These are phyloP conservation scores for Hemerocallis citrina DNA, from an alignment of 106 monocot genomes.

Conservation along the genomic window DNA sequence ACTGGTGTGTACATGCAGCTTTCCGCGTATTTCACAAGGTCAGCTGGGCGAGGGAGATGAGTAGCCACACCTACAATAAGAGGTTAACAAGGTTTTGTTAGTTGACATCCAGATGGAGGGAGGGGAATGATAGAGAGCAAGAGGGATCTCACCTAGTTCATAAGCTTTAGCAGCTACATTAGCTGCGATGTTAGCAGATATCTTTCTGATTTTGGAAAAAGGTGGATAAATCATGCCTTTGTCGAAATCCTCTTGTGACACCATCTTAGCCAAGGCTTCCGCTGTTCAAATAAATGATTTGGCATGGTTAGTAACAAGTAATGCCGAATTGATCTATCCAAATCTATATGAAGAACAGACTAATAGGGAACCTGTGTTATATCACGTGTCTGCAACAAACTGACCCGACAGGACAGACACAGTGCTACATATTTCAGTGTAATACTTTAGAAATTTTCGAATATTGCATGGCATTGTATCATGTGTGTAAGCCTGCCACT, in stretches of 20 bases:
- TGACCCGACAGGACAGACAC: too few relatives aligned
- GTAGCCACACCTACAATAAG: constrained; percentile 51
- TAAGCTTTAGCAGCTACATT: constrained; percentile 91
- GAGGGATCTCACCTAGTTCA: constrained; percentile 55
- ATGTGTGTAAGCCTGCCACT: too few relatives aligned
- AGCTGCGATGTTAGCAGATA: constrained; percentile 89
- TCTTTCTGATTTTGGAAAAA: constrained; percentile 82
- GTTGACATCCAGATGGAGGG: background rate
- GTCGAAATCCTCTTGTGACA: constrained; percentile 56
- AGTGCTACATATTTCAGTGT: too few relatives aligned
- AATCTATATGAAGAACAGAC: too few relatives aligned
- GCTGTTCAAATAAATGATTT: too few relatives aligned
- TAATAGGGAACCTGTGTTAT: too few relatives aligned
- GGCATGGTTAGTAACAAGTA: too few relatives aligned
- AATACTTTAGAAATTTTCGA: too few relatives aligned
- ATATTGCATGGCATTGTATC: too few relatives aligned
- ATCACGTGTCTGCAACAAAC: too few relatives aligned
- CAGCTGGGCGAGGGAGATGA: constrained; percentile 52
- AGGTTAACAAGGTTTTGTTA: background rate
- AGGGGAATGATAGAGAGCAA: too few relatives aligned
- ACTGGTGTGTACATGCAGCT: constrained; percentile 85
- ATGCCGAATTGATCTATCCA: too few relatives aligned
- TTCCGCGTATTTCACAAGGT: constrained; percentile 74
- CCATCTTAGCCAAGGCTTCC: constrained; percentile 69
- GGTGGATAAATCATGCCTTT: constrained; percentile 86